phyloP scores from a whole-genome alignment of 1,284 basidiomycete genomes.

The Apiotrichum gamsii region DNA sequence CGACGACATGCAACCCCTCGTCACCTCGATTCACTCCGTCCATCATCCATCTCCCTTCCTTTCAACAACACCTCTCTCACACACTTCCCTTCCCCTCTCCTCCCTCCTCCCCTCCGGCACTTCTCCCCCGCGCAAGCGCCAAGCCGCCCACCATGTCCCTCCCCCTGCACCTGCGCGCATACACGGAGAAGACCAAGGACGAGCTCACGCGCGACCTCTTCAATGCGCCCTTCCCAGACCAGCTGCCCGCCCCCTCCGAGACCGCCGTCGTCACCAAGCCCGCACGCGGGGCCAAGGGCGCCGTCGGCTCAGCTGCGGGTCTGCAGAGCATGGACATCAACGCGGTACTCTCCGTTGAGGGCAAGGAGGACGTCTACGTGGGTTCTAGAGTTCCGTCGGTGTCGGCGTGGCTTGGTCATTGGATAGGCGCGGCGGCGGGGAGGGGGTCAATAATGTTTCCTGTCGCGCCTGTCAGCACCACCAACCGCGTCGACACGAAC shows the following conservation, averaged over 20 bases:
- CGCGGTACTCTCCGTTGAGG: constrained; percentile 76
- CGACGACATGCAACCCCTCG: too few relatives aligned
- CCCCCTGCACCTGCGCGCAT: constrained; percentile 67
- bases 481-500: too few relatives aligned
- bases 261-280: constrained; percentile 33
- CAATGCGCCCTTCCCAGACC: constrained; percentile 57
- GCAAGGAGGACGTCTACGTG: constrained; percentile 86
- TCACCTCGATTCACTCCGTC: too few relatives aligned
- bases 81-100: not conserved
- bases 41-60: too few relatives aligned
- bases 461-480: not conserved
- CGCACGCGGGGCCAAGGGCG: constrained; percentile 1
- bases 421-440: not conserved
- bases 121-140: too few relatives aligned
- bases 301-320: constrained; percentile 11
- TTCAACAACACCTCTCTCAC: too few relatives aligned
- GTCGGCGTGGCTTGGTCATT: too few relatives aligned
- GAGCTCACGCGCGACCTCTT: constrained; percentile 76
- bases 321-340: constrained; percentile 73
- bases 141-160: constrained; percentile 40
- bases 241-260: constrained; percentile 29
- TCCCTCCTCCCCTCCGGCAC: not conserved
- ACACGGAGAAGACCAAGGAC: constrained; percentile 84
- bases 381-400: constrained; percentile 48
- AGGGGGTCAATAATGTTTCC: not conserved